Evolutionary conservation across 768 basidiomycete species (phyloP), one percentile per base, ranked within the genome.

Genomic region (Macrolepiota dolichaula): DNA sequence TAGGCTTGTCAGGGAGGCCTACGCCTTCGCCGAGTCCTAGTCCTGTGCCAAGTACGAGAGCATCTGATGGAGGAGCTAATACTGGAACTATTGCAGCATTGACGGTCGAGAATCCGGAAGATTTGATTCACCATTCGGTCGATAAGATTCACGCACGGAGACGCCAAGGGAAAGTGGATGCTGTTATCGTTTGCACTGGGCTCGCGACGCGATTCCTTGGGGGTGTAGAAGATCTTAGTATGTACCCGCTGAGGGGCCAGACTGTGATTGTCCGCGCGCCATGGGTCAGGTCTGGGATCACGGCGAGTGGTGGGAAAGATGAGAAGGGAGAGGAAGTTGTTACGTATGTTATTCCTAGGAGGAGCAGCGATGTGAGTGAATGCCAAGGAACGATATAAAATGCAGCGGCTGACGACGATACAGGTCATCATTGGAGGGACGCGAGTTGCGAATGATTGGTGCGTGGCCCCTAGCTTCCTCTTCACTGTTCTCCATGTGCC

Each of bases 211-310:
- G 84, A 53, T 85, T 84, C 35, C 78, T 96, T 46, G 83, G 90
- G 12, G 94, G 94, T 4, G 85, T 96, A 2, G 87, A 94, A 67
- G 95, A 97, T 71, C 78, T 79, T 60, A 76, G 75, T 24, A 75
- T 94, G 24, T 85, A 84, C 69, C 92, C 94, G 0, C 82, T 94
- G 64, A 80, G 93, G 47, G 94, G 94, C 7, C 95, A 96, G 74
- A 88, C 91, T 0, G 85, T 95, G 9, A 71, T 94, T 17, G 78
- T 96, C 22, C 73, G 83, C 40, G 90, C 91, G 2, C 88, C 91
- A 0, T 80, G 82, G 74, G 76, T 92, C 49, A 79, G 84, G 32
- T 83, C 79, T 67, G 86, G 86, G 7, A 73, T 77, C 56, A 82
- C 84, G 0, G 65, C 79, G 17, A 77, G 75, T 61, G 59, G 59